These are phyloP conservation scores for Trypethelium eluteriae DNA, from an alignment of 495 filamentous ascomycete species.

Conservation along the genomic window DNA sequence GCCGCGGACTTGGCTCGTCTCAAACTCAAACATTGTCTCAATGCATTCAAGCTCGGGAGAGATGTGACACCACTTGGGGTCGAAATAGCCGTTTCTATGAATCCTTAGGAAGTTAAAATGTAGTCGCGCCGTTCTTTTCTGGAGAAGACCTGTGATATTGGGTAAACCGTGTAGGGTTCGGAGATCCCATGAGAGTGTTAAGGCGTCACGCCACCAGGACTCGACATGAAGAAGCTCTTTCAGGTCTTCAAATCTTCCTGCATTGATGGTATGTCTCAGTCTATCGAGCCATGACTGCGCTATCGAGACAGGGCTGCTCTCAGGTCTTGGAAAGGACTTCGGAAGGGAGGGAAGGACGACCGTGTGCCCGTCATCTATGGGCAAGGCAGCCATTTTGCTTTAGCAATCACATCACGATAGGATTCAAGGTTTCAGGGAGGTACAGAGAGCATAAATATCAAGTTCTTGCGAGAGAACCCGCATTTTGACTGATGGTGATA, in stretches of 20 bases:
- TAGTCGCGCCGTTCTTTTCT: background rate
- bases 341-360: background rate
- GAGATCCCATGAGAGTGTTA: constrained; percentile 26
- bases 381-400: background rate
- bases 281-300: background rate
- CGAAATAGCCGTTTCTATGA: background rate
- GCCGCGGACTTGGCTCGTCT: constrained; percentile 23
- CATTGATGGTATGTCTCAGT: background rate
- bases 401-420: too few relatives aligned
- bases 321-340: background rate
- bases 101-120: background rate
- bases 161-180: constrained; percentile 22
- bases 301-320: background rate
- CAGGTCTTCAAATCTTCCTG: background rate
- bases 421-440: too few relatives aligned
- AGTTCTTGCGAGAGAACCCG: too few relatives aligned
- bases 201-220: constrained; percentile 29
- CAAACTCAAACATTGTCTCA: constrained; percentile 28
- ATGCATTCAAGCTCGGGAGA: constrained; percentile 24
- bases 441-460: too few relatives aligned
- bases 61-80: constrained; percentile 1
- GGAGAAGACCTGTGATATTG: constrained; percentile 20
- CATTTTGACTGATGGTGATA: too few relatives aligned
- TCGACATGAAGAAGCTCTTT: constrained; percentile 19
- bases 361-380: background rate